Evolutionary conservation across 805 yeast species (phyloP).

Genomic region (Kluyveromyces aestuarii): DNA sequence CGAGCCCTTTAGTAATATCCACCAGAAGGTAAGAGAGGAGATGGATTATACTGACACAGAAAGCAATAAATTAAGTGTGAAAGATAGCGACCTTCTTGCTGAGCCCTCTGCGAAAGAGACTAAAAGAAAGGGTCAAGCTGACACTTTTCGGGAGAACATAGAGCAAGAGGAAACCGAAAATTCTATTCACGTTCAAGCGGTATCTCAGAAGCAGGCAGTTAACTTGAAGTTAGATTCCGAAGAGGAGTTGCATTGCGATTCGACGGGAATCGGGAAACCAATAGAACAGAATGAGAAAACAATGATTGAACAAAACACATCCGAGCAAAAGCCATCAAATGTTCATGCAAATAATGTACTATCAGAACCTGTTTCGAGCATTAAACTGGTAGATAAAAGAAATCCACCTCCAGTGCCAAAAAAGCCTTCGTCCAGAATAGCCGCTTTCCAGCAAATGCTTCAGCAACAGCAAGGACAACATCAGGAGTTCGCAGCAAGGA

Average conservation of each 20-base stretch:
- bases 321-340: background rate
- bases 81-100: too few relatives aligned
- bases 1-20: too few relatives aligned
- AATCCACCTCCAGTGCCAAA: conserved; percentile 66
- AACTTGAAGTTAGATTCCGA: too few relatives aligned
- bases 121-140: too few relatives aligned
- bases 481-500: conserved; percentile 10
- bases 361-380: background rate
- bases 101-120: too few relatives aligned
- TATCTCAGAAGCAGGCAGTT: too few relatives aligned
- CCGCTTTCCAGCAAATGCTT: conserved; percentile 74
- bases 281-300: background rate
- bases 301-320: background rate
- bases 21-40: too few relatives aligned
- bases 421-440: conserved; percentile 68
- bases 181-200: too few relatives aligned
- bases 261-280: background rate
- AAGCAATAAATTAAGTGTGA: too few relatives aligned
- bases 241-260: background rate
- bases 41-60: too few relatives aligned
- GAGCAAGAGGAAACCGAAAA: too few relatives aligned
- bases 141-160: too few relatives aligned
- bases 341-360: background rate
- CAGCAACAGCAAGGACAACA: conserved; percentile 40
- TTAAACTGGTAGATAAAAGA: background rate